Percentiles rank a stretch among this genome's conserved stretches.
phyloP scores from a whole-genome alignment of 2,329 filamentous ascomycete genomes.

The Domatiomyces catenatus region DNA sequence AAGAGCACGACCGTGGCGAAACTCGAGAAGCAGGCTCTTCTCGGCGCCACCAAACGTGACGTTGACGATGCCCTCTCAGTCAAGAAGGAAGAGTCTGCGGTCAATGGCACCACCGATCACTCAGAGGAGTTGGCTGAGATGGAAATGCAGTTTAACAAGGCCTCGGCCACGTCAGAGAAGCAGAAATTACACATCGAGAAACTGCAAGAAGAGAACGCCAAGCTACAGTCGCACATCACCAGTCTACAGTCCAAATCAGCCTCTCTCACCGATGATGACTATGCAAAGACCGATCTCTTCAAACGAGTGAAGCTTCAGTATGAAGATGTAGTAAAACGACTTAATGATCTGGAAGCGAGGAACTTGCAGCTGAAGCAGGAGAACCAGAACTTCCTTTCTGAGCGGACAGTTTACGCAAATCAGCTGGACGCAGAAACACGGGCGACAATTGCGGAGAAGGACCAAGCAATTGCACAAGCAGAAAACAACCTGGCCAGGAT shows the following conservation, averaged over 20 bases:
- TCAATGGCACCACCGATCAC: constrained; percentile 40
- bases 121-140: constrained; percentile 49
- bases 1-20: constrained; percentile 84
- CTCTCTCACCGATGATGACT: constrained; percentile 77
- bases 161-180: constrained; percentile 58
- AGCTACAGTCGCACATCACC: constrained; percentile 62
- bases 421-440: constrained; percentile 72
- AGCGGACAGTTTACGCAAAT: constrained; percentile 65
- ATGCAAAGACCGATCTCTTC: constrained; percentile 81
- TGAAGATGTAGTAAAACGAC: constrained; percentile 79
- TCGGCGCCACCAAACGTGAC: constrained; percentile 41
- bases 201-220: constrained; percentile 60
- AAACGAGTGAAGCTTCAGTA: constrained; percentile 80
- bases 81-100: constrained; percentile 36
- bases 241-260: constrained; percentile 46
- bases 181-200: constrained; percentile 79
- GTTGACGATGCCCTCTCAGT: constrained; percentile 31
- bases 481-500: constrained; percentile 80
- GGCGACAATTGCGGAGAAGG: constrained; percentile 56
- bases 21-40: constrained; percentile 73
- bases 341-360: constrained; percentile 80
- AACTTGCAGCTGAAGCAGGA: constrained; percentile 77
- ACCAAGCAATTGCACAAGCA: constrained; percentile 62
- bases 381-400: constrained; percentile 67
- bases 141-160: constrained; percentile 62